Base-by-base conservation (phyloP, 257 asterid species). In the Scutellaria baicalensis region DNA sequence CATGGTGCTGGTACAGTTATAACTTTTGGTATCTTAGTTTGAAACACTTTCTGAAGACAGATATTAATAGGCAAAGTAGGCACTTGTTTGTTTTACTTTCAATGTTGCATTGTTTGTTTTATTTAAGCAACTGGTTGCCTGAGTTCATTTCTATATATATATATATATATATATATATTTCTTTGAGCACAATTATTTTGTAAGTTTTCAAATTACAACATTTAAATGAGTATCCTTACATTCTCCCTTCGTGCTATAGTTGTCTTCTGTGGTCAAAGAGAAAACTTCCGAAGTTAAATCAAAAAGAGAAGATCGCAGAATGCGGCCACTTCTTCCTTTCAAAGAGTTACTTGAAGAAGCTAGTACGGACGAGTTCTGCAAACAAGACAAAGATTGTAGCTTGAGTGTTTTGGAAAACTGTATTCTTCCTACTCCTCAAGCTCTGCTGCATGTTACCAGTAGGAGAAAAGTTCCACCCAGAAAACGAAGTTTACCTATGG, bases 401-500 rank as follows among this genome's bases (percentile, higher is more conserved):
- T 68, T 52, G 52, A 65, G 64, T 68, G 81, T 45, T 76, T 57
- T 57, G 64, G 90, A 79, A 42, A 93, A 84, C 58, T 72, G 80
- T 66, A 62, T 51, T 64, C 86, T 89, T 74, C 96, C 96, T 47
- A 86, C 80, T 54, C 89, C 94, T 49, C 80, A 56, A 76, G 83
- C 91, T 75, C 73, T 93, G 71, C 80, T 86, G 84, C 87, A 87
- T 82, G 96, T 93, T 68, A 93, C 99, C 76, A 91, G 85, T 73
- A 80, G 99, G 83, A 86, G 83, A 82, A 93, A 89, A 84, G 77
- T 74, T 69, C 81, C 87, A 9, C 73, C 80, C 64, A 76, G 87
- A 77, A 84, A 84, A 77, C 83, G 84, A 81, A 89, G 89, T 82
- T 79, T 71, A 73, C 84, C 75, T n/a, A 78, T 59, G 91, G 99